Conservation (phyloP, 1,284 basidiomycete genomes). For the Sphaerobolus stellatus region DNA sequence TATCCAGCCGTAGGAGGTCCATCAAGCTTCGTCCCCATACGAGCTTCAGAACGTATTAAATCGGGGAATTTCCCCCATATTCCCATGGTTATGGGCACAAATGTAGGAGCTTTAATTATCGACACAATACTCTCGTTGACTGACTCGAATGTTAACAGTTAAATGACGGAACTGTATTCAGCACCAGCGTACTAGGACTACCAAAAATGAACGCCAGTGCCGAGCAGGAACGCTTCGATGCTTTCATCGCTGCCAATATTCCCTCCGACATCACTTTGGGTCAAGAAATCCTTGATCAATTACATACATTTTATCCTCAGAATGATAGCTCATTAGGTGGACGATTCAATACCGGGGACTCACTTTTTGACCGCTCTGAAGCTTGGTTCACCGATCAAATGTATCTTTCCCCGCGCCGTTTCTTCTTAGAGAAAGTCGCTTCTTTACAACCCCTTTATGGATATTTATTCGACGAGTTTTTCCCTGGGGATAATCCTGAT, state of each 20-base stretch:
- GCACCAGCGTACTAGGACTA: constrained; percentile 34
- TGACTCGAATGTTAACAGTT: constrained; percentile 30
- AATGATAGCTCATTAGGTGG: constrained; percentile 47
- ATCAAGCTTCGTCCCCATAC: constrained; percentile 49
- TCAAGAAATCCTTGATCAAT: constrained; percentile 34
- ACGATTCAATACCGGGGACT: constrained; percentile 57
- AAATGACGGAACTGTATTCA: constrained; percentile 53
- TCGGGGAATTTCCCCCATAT: constrained; percentile 54
- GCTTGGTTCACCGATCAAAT: constrained; percentile 59
- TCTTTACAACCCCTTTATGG: constrained; percentile 49
- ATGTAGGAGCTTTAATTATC: constrained; percentile 34
- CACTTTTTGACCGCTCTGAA: constrained; percentile 53
- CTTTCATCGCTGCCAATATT: constrained; percentile 45
- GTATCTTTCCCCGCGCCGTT: constrained; percentile 49
- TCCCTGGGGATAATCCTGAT: constrained; percentile 46
- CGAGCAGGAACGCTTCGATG: constrained; percentile 42
- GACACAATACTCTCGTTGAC: not conserved
- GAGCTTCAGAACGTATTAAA: constrained; percentile 47
- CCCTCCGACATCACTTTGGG: constrained; percentile 51
- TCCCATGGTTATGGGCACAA: constrained; percentile 55
- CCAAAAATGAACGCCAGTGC: constrained; percentile 32
- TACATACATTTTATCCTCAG: constrained; percentile 45
- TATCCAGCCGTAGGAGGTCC: constrained; percentile 53
- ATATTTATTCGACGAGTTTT: constrained; percentile 56
- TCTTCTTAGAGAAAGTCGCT: constrained; percentile 49